Conservation (phyloP, 2,329 filamentous ascomycete genomes). For the Dothistroma septosporum region DNA sequence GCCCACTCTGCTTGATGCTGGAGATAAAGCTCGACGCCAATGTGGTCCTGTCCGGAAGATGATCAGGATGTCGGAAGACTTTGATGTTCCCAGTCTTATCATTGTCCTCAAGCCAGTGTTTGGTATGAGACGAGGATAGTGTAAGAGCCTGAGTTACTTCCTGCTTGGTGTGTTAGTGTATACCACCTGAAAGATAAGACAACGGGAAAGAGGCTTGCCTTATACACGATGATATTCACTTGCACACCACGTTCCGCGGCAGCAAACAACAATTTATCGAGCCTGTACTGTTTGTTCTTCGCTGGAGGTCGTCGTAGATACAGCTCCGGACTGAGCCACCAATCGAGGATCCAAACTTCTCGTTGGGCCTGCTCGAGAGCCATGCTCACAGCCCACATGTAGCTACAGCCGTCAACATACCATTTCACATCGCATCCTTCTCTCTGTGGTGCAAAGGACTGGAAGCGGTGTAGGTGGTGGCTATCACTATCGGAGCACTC, state of each 20-base stretch:
- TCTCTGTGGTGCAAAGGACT: slow-evolving; percentile 67
- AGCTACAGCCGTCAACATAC: slow-evolving; percentile 79
- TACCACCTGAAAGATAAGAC: too few species aligned
- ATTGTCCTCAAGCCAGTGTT: slow-evolving; percentile 67
- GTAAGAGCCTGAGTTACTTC: slow-evolving; percentile 56
- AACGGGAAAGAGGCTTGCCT: slow-evolving; percentile 36
- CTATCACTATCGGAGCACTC: slow-evolving; percentile 37
- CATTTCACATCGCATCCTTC: slow-evolving; percentile 74
- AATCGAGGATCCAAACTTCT: slow-evolving; percentile 70
- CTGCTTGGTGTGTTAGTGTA: too few species aligned
- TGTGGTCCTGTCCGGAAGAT: slow-evolving; percentile 68
- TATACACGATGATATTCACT: slow-evolving; percentile 85
- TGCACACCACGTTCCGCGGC: slow-evolving; percentile 81
- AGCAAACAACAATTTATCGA: slow-evolving; percentile 76
- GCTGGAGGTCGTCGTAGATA: slow-evolving; percentile 80
- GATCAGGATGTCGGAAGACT: slow-evolving; percentile 88
- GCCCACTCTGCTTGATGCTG: slow-evolving; percentile 53
- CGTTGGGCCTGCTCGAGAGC: slow-evolving; percentile 73
- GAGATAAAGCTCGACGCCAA: slow-evolving; percentile 56
- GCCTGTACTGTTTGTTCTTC: slow-evolving; percentile 74
- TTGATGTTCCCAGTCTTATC: slow-evolving; percentile 74
- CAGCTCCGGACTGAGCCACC: slow-evolving; percentile 85
- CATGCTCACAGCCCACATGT: slow-evolving; percentile 79
- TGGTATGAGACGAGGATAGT: slow-evolving; percentile 69
- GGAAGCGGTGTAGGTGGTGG: slow-evolving; percentile 50